These are phyloP conservation scores for Pyrenophora graminea DNA, from an alignment of 2,329 filamentous ascomycete species.

Conservation along the genomic window DNA sequence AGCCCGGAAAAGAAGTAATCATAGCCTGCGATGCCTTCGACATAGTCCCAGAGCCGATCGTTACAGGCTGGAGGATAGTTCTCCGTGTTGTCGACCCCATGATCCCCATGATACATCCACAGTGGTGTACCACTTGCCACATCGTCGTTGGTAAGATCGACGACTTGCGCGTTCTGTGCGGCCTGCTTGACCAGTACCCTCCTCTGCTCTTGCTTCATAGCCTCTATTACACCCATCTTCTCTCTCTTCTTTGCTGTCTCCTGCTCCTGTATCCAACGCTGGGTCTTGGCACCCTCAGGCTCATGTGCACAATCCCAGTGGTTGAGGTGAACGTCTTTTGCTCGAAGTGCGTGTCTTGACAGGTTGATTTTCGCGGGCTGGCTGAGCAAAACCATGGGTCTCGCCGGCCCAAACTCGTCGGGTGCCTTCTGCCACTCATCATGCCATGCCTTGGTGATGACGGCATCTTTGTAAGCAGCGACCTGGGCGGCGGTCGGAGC, in stretches of 20 bases:
- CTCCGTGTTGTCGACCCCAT: not conserved
- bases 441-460: constrained; percentile 5
- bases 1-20: not conserved
- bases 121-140: not conserved
- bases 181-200: not conserved
- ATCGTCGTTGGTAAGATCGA: not conserved
- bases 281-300: constrained; percentile 5
- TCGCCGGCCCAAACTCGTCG: not conserved
- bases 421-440: constrained; percentile 11
- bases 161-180: too few relatives aligned
- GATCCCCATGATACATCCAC: not conserved
- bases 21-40: not conserved
- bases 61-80: not conserved
- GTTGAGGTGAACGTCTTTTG: not conserved
- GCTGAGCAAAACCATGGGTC: constrained; percentile 5
- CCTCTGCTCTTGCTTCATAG: not conserved
- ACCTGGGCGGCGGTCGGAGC: not conserved
- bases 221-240: not conserved
- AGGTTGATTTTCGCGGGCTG: constrained; percentile 8
- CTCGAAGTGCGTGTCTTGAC: not conserved
- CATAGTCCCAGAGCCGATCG: not conserved
- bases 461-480: not conserved
- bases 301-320: constrained; percentile 11
- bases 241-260: not conserved
- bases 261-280: constrained; percentile 1